Base-by-base conservation (phyloP, 306 rosid genomes). In the Herpetospermum pedunculosum region DNA sequence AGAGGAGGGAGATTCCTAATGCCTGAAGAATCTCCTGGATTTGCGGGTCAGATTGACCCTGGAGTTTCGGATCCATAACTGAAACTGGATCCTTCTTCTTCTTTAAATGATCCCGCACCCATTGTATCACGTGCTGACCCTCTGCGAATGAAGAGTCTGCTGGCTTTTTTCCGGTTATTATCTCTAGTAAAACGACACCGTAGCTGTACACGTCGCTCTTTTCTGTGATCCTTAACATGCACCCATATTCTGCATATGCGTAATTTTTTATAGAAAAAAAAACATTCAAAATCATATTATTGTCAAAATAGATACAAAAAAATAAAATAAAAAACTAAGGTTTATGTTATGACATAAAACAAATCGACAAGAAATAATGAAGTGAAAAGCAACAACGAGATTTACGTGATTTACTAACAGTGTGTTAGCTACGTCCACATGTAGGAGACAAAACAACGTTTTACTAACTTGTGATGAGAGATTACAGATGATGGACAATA, bases 151-250 rank as follows among this genome's bases (percentile, higher is more conserved):
- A 88, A 1, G 97, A 84, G 73, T 94, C 97, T 4, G 80, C 90
- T 0, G 98, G 97, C 74, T 72, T 88, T 80, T 94, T 94, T 8
- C 97, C 98, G 0, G 98, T 89, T 77, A 94, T 83, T 54, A 91
- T 84, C 87, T 94, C 96, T 14, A 94, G 43, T 34, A 94, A 85
- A 32, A 94, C 97, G 23, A 94, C 98, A 0, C 98, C 98, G 32
- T 80, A 94, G 73, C 98, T 94, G 71, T 86, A 94, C 8, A 94
- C 97, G n/a, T 94, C 98, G 26, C 96, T 91, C 69, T 91, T 94
- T n/a, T 87, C 97, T 1, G 95, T 88, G 47, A 94, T 94, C 25
- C 84, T 94, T 3, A 84, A 65, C 95, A 87, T 94, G 76, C 95
- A 94, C 1, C 92, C 98, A 78, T 94, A 94, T 47, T 94, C 98